A percentile compares a stretch with the other conserved stretches of the same genome.
These are phyloP conservation scores for Colletotrichum truncatum DNA, from an alignment of 2,329 filamentous ascomycete species.

Conservation along the genomic window DNA sequence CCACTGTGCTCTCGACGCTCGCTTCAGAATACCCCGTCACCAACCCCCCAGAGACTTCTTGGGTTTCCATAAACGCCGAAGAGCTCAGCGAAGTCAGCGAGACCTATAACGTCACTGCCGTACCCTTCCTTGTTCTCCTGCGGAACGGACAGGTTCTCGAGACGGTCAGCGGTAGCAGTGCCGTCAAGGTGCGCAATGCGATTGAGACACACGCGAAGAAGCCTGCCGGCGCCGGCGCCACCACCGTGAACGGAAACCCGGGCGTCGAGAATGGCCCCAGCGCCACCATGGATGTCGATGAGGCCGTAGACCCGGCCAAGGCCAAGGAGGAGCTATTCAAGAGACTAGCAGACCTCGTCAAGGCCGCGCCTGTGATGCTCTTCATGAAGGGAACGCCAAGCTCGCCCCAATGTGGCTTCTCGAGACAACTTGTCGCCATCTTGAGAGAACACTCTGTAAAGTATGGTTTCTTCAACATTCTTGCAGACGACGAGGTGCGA, in stretches of 20 bases:
- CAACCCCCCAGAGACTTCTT: slow-evolving; percentile 74
- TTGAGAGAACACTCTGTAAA: slow-evolving; percentile 90
- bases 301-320: slow-evolving; percentile 53
- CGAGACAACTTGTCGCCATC: slow-evolving; percentile 85
- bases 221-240: slow-evolving; percentile 45
- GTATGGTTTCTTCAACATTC: slow-evolving; percentile 99
- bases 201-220: slow-evolving; percentile 83
- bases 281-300: slow-evolving; percentile 30
- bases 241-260: slow-evolving; percentile 45
- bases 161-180: slow-evolving; percentile 89
- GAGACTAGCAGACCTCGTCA: slow-evolving; percentile 84
- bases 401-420: slow-evolving; percentile 91
- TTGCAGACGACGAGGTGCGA: slow-evolving; percentile 96
- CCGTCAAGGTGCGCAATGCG: slow-evolving; percentile 82
- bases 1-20: slow-evolving; percentile 83
- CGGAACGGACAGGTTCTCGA: slow-evolving; percentile 80
- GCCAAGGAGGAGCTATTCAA: slow-evolving; percentile 87
- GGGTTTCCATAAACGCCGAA: slow-evolving; percentile 93
- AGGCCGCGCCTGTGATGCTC: slow-evolving; percentile 96
- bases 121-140: slow-evolving; percentile 89
- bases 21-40: slow-evolving; percentile 83
- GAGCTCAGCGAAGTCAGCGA: slow-evolving; percentile 93
- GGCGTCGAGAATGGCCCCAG: slow-evolving; percentile 35
- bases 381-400: slow-evolving; percentile 98
- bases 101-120: slow-evolving; percentile 91